Evolutionary conservation across 768 basidiomycete genomes (phyloP).

Genomic region (Udeniomyces megalosporus): DNA sequence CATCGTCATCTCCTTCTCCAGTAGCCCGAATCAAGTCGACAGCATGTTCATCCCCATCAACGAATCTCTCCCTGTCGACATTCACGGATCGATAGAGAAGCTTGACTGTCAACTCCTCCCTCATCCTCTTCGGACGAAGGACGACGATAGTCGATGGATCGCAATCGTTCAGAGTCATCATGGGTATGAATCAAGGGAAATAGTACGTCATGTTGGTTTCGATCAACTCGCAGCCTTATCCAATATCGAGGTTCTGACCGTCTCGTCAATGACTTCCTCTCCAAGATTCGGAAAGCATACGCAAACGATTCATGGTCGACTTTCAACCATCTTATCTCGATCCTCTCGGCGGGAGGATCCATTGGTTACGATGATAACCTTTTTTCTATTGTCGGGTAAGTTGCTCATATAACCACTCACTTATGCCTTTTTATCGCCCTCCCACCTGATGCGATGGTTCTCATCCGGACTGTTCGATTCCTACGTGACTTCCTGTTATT

Average conservation of each 20-base stretch:
- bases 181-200: no score
- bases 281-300: constrained; percentile 44
- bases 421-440: background rate
- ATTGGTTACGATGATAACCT: constrained; percentile 84
- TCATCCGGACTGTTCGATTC: background rate
- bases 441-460: no score
- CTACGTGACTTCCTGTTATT: background rate
- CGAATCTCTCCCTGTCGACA: constrained; percentile 46
- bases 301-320: constrained; percentile 80
- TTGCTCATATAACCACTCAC: background rate
- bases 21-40: constrained; percentile 70
- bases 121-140: constrained; percentile 62
- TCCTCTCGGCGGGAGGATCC: constrained; percentile 77
- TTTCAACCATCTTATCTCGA: constrained; percentile 70
- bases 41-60: constrained; percentile 48
- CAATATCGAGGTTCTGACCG: constrained; percentile 53
- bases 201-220: constrained; percentile 5
- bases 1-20: constrained; percentile 63
- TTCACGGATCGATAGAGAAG: no score
- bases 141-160: constrained; percentile 48
- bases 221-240: background rate
- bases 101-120: constrained; percentile 59
- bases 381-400: constrained; percentile 59
- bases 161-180: constrained; percentile 27
- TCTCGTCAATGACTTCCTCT: constrained; percentile 48